Conservation (phyloP, 768 basidiomycete genomes). For the Phanerochaete sordida region DNA sequence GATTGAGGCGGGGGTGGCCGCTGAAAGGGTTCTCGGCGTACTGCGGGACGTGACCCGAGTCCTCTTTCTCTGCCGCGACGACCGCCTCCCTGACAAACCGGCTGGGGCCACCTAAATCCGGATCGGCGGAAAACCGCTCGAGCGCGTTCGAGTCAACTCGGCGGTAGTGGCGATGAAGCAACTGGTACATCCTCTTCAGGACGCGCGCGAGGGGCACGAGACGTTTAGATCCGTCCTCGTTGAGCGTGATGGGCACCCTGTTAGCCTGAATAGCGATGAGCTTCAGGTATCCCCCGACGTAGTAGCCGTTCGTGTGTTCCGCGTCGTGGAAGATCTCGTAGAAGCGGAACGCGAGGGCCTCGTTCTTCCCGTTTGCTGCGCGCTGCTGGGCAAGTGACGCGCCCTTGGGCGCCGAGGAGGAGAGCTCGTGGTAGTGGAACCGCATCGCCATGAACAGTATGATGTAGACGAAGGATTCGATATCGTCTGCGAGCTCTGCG, state of each 20-base stretch:
- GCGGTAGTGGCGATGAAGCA: not conserved
- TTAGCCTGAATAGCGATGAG: not conserved
- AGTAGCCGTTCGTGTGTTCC: not conserved
- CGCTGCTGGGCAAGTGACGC: not conserved
- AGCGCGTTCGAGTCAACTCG: not conserved
- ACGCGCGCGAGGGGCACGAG: not conserved
- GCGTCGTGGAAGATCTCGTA: not conserved
- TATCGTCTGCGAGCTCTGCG: not conserved
- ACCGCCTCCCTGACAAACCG: too few species aligned
- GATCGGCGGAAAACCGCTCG: not conserved
- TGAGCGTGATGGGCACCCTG: not conserved
- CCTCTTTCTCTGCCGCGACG: not conserved
- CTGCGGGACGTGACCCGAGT: not conserved
- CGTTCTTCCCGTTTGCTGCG: not conserved
- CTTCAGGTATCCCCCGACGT: not conserved
- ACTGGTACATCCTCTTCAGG: not conserved
- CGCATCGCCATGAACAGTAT: not conserved
- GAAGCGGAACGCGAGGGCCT: not conserved
- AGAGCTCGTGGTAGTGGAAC: not conserved
- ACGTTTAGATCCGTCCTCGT: not conserved
- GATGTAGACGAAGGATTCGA: slow-evolving; percentile 3
- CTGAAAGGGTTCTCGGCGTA: not conserved
- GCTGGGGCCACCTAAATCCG: not conserved
- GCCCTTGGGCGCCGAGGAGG: not conserved
- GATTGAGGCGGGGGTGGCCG: not conserved